Base-by-base conservation (phyloP, 2,329 filamentous ascomycete genomes). In the Aspergillus eucalypticola region DNA sequence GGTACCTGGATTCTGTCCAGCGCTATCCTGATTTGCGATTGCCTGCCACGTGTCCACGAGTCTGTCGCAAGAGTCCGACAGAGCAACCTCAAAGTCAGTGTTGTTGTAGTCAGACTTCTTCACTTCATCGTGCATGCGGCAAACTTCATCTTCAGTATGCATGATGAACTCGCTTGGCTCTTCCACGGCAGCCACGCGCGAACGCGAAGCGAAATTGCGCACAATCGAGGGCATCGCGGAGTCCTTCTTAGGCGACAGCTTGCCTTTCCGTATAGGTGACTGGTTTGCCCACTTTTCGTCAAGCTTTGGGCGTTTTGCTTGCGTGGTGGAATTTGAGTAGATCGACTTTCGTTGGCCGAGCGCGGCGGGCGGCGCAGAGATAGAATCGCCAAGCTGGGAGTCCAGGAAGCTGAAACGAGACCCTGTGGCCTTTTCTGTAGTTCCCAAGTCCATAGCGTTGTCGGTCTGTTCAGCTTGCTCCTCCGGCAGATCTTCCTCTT, bases 111-210 rank as follows among this genome's bases (percentile, higher is more conserved):
- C 70, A 1, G 68, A 64, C 21, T 73, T 69, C 56, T 74, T 69
- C 2, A 71, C 67, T 60, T 78, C 75, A 53, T 79, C 82, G 66
- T 91, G 90, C 17, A 93, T 79, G 55, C 81, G 81, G 53, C 82
- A 82, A 41, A 96, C 78, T 42, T 91, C 77, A 41, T 86, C 83
- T 72, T 97, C 93, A 10, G 90, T 96, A 52, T 85, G 82, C 35
- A 96, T 77, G 49, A 97, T 86, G 19, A 96, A 75, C 49, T 88
- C 82, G 61, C 89, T 86, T 1, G 88, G 80, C 75, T 97, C 94
- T 4, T 82, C 81, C 49, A 96, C 79, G 17, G 77, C 69, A 1
- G 90, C 86, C 35, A 84, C 79, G 38, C 83, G 83, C 46, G 76
- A 82, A 74, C 72, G 85, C 72, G 74, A 79, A 72, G 81, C 88